Evolutionary conservation across 2,329 filamentous ascomycete species (phyloP).

Genomic region (Fusarium veterinarium): DNA sequence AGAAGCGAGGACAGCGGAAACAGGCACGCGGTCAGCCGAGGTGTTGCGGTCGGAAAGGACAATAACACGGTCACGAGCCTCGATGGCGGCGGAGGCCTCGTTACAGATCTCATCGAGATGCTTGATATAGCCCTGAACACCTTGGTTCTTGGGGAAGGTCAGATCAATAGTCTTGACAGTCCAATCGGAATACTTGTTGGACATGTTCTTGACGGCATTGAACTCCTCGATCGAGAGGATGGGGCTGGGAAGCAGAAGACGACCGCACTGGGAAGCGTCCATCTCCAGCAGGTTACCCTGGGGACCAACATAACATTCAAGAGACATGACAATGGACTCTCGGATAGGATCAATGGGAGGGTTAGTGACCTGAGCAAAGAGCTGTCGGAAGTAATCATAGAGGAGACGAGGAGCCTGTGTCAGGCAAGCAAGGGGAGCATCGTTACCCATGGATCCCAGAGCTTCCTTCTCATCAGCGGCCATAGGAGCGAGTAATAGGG

Average conservation of each 20-base stretch:
- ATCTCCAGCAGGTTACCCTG: conserved; percentile 96
- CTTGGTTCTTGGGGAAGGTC: conserved; percentile 89
- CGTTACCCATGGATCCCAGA: conserved; percentile 97
- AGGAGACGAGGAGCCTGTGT: conserved; percentile 89
- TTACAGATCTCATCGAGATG: conserved; percentile 91
- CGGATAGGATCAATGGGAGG: conserved; percentile 97
- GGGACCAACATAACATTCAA: conserved; percentile 95
- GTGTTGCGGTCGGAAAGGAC: conserved; percentile 91
- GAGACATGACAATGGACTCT: conserved; percentile 97
- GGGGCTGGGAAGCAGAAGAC: conserved; percentile 87
- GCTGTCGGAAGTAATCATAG: conserved; percentile 96
- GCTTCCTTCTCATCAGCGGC: conserved; percentile 97
- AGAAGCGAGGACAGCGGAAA: conserved; percentile 88
- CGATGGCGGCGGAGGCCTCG: conserved; percentile 84
- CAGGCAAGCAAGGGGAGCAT: conserved; percentile 90
- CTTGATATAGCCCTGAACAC: conserved; percentile 84
- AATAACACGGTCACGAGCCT: conserved; percentile 85
- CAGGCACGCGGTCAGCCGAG: conserved; percentile 81
- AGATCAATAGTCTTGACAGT: conserved; percentile 91
- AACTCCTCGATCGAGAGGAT: conserved; percentile 91
- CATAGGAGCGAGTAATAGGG: conserved; percentile 92
- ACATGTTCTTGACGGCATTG: conserved; percentile 85
- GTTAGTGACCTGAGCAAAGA: conserved; percentile 98
- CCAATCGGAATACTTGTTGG: conserved; percentile 79
- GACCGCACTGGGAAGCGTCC: conserved; percentile 87